Conservation (phyloP, 129 eudicot genomes). For the Gnaphalium uliginosum region DNA sequence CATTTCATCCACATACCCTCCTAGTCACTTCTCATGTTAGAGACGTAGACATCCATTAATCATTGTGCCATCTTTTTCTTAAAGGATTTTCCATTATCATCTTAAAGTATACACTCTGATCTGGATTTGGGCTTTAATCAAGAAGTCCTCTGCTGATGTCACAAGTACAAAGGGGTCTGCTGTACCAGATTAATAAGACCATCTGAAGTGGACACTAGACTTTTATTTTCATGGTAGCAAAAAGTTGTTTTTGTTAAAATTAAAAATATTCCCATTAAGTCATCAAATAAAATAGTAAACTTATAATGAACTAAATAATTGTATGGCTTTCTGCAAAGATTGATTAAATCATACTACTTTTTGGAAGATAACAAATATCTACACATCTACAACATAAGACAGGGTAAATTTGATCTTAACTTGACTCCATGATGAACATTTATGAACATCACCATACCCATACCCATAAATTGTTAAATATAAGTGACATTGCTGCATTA, state of each 20-base stretch:
- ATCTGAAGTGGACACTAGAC: background rate
- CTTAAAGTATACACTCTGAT: background rate
- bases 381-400: background rate
- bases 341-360: background rate
- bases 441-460: too few relatives aligned
- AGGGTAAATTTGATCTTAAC: background rate
- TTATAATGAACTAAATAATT: background rate
- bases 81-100: background rate
- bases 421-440: background rate
- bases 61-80: background rate
- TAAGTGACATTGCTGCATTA: background rate
- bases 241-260: background rate
- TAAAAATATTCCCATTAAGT: background rate
- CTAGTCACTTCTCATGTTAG: background rate
- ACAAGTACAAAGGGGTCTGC: background rate
- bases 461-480: too few relatives aligned
- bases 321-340: background rate
- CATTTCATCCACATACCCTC: background rate
- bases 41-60: conserved; percentile 1
- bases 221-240: background rate
- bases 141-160: conserved; percentile 10
- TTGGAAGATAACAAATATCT: conserved; percentile 7
- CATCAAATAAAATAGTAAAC: background rate
- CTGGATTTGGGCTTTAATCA: background rate
- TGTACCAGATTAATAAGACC: background rate